phyloP scores from a whole-genome alignment of 148 eudicot genomes.

The Chenopodium suecicum region DNA sequence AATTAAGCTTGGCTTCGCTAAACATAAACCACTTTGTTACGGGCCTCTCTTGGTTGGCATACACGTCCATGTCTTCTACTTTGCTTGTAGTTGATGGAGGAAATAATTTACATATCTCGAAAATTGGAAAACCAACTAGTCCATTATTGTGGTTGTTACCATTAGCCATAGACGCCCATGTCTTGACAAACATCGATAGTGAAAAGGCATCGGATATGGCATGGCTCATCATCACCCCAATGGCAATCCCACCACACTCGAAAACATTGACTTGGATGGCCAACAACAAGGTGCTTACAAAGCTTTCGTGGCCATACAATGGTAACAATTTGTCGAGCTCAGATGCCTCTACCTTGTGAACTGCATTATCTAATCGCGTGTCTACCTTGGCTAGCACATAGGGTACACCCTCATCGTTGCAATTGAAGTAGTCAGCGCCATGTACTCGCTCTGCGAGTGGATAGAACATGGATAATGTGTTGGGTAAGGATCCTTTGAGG shows the following conservation, averaged over 20 bases:
- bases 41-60: constrained; percentile 15
- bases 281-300: constrained; percentile 1
- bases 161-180: constrained; percentile 34
- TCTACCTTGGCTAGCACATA: constrained; percentile 13
- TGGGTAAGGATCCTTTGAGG: constrained; percentile 19
- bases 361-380: constrained; percentile 1
- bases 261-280: constrained; percentile 9
- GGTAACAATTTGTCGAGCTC: constrained; percentile 16
- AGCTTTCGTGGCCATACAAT: background rate
- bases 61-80: background rate
- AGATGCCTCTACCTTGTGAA: background rate
- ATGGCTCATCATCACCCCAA: constrained; percentile 30
- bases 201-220: constrained; percentile 37
- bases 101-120: constrained; percentile 18
- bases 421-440: constrained; percentile 12
- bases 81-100: constrained; percentile 18
- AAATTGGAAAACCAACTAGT: background rate
- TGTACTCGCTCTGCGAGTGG: constrained; percentile 1
- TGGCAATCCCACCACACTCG: constrained; percentile 37
- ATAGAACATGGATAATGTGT: constrained; percentile 31
- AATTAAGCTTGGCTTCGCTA: constrained; percentile 21
- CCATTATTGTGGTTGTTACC: background rate
- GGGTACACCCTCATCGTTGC: constrained; percentile 34
- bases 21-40: constrained; percentile 6
- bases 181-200: constrained; percentile 25